These are phyloP conservation scores for Trifolium pratense DNA, from an alignment of 306 rosid genomes.

Conservation along the genomic window DNA sequence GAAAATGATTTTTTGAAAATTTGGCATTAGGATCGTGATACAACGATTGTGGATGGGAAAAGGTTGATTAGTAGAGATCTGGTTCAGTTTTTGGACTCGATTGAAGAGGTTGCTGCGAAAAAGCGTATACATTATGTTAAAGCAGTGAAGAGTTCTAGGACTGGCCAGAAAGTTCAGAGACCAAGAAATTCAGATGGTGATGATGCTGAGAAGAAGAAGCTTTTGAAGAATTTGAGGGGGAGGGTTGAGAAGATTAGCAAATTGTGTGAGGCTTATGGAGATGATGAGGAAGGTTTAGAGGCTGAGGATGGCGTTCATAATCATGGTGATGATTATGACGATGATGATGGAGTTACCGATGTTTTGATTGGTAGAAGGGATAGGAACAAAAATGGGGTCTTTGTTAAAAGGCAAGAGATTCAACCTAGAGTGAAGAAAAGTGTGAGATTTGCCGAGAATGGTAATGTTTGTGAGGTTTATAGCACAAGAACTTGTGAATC, in stretches of 20 bases:
- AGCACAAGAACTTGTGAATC: slow-evolving; percentile 44
- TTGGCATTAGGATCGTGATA: slow-evolving; percentile 60
- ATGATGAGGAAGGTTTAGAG: slow-evolving; percentile 55
- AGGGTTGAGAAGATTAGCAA: slow-evolving; percentile 76
- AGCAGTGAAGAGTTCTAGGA: slow-evolving; percentile 51
- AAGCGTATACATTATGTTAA: slow-evolving; percentile 48
- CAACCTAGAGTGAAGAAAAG: slow-evolving; percentile 73
- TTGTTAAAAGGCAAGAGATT: slow-evolving; percentile 46
- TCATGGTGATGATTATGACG: slow-evolving; percentile 49
- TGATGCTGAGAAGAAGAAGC: slow-evolving; percentile 55
- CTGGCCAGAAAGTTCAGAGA: slow-evolving; percentile 48
- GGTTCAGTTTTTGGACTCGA: slow-evolving; percentile 65
- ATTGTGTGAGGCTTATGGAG: slow-evolving; percentile 54
- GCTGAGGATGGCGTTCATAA: slow-evolving; percentile 49
- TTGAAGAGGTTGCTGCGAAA: slow-evolving; percentile 68
- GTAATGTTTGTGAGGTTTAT: slow-evolving; percentile 53
- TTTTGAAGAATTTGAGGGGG: slow-evolving; percentile 66
- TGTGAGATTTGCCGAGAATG: slow-evolving; percentile 79
- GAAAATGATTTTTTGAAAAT: background rate
- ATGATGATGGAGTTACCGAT: slow-evolving; percentile 36
- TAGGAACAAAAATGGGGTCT: slow-evolving; percentile 43
- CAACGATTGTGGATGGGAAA: slow-evolving; percentile 72
- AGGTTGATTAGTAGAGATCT: slow-evolving; percentile 69
- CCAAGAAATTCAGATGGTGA: slow-evolving; percentile 45
- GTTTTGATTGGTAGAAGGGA: slow-evolving; percentile 42